Base-by-base conservation (phyloP, 2,329 filamentous ascomycete species). In the Fusarium coffeatum region DNA sequence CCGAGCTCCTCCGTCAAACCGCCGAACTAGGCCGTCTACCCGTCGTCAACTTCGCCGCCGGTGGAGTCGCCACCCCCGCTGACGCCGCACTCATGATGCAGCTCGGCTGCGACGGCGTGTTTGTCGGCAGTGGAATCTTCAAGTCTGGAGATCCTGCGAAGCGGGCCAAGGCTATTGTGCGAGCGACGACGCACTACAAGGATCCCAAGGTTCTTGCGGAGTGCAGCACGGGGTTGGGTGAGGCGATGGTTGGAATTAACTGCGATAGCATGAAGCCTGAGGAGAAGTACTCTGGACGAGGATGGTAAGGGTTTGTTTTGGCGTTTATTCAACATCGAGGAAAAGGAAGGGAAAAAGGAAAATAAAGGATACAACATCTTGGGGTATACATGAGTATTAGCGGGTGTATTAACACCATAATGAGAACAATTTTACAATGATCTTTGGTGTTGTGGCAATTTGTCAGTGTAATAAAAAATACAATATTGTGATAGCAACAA, bases 51-150 rank as follows among this genome's bases (percentile, higher is more conserved):
- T 98, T 99, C 75, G 96, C 96, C 1, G 96, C 96, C 6, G 96
- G 96, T n/a, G 96, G 96, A 61, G 92, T 99, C n/a, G 96, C 96
- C n/a, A 99, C 96, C 2, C 96, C 96, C 0, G 96, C 96, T 0
- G 96, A 99, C 81, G 96, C 96, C 1, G 96, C 96, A 4, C 85
- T 99, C 64, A 83, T 99, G 95, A 99, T 99, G 96, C 95, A 98
- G 86, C 85, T 99, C 70, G 96, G 96, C 65, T 98, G 96, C 78
- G 96, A 99, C 78, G 96, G 96, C 62, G 96, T 99, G 37, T 99
- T 99, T 78, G 96, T 99, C 37, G 96, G 96, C 28, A 94, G 90
- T 61, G 96, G 96, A 28, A 98, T 98, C 81, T 99, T 99, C 89
- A 98, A 98, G 89, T 93, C 90, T 8, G 95, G 95, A 20, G 91